Conservation (phyloP, 306 rosid genomes). For the Dalbergia cochinchinensis region DNA sequence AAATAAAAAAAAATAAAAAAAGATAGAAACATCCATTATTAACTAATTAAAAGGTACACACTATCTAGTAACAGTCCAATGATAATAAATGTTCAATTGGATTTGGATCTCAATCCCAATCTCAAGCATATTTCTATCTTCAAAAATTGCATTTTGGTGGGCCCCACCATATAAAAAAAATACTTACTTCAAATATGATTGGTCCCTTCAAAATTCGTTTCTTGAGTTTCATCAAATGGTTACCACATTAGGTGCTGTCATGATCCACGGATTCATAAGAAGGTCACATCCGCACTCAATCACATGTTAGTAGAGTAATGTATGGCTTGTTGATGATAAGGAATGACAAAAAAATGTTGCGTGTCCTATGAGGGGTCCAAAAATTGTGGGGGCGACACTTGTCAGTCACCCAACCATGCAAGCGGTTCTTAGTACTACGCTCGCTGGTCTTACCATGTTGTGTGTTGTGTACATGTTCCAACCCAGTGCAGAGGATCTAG, state of each 20-base stretch:
- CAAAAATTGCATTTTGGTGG: conserved; percentile 16
- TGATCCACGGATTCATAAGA: conserved; percentile 54
- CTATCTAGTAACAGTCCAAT: not conserved
- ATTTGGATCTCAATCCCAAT: conserved; percentile 30
- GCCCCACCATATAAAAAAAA: conserved; percentile 21
- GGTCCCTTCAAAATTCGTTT: conserved; percentile 39
- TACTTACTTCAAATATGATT: not conserved
- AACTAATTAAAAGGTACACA: conserved; percentile 31
- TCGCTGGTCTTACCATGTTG: not conserved
- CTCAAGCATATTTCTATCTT: not conserved
- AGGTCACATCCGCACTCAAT: conserved; percentile 43
- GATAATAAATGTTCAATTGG: not conserved
- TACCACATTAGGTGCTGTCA: conserved; percentile 48
- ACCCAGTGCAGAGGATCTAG: conserved; percentile 50
- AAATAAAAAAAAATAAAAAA: not conserved
- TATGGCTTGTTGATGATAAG: conserved; percentile 42
- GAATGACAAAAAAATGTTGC: conserved; percentile 34
- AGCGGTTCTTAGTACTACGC: conserved; percentile 15
- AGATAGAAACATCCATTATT: not conserved
- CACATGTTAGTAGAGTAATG: conserved; percentile 2
- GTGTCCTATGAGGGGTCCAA: conserved; percentile 42
- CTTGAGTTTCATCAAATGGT: conserved; percentile 41
- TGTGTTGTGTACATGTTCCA: conserved; percentile 28
- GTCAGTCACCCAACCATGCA: conserved; percentile 51
- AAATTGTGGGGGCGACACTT: conserved; percentile 38